phyloP scores from a whole-genome alignment of 306 rosid genomes.

The Hippophae rhamnoides region DNA sequence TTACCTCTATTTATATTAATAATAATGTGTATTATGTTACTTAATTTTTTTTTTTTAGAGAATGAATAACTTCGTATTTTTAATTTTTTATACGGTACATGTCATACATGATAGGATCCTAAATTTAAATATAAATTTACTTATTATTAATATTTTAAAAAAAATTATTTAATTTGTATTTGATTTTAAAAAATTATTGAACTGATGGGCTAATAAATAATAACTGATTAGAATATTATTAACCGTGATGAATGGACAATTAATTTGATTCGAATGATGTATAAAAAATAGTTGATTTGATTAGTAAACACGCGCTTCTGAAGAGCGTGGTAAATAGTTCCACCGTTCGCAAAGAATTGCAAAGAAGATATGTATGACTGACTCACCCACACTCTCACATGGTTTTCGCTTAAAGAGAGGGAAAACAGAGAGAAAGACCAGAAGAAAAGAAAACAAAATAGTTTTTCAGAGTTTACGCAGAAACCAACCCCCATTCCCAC shows the following conservation, averaged over 20 bases:
- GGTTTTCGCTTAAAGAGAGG: slow-evolving; percentile 6
- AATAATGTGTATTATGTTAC: too few species aligned
- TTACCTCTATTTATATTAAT: too few species aligned
- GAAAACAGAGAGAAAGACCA: background rate
- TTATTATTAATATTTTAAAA: too few species aligned
- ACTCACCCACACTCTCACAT: slow-evolving; percentile 1
- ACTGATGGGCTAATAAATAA: too few species aligned
- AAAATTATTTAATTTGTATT: too few species aligned
- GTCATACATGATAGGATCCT: too few species aligned
- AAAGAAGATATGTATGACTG: slow-evolving; percentile 28
- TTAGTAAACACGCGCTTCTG: slow-evolving; percentile 10
- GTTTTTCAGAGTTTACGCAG: slow-evolving; percentile 15
- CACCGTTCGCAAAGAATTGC: background rate
- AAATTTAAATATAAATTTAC: too few species aligned
- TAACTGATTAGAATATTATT: background rate
- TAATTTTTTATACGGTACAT: too few species aligned
- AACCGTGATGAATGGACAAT: background rate
- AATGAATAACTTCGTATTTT: too few species aligned
- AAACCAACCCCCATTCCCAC: background rate
- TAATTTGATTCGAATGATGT: background rate
- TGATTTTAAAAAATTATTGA: too few species aligned
- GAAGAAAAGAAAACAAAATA: background rate
- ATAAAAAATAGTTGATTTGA: background rate
- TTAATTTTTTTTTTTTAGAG: too few species aligned
- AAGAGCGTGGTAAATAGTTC: slow-evolving; percentile 21